These are phyloP conservation scores for Carex cristatella DNA, from an alignment of 176 grass and related monocot species.

Conservation along the genomic window DNA sequence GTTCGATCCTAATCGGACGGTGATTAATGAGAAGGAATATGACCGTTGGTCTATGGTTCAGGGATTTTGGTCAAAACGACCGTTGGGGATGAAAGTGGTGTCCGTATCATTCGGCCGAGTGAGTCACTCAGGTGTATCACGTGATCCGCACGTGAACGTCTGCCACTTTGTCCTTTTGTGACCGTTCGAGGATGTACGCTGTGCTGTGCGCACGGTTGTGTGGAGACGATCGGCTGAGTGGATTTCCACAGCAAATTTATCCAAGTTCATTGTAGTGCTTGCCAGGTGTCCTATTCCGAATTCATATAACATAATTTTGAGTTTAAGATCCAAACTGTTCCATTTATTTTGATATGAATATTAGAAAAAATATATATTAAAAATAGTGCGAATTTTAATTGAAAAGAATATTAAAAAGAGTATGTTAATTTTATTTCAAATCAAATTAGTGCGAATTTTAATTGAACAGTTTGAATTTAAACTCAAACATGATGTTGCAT, in stretches of 20 bases:
- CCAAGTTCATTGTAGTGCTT: neutral
- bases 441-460: no score
- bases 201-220: neutral
- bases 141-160: conserved; percentile 47
- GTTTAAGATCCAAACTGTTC: no score
- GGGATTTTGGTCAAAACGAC: conserved; percentile 51
- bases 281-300: neutral
- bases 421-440: no score
- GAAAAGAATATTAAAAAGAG: no score
- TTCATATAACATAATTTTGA: no score
- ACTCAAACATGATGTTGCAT: no score
- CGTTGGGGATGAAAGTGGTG: conserved; percentile 41
- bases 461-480: no score
- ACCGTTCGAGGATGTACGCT: neutral
- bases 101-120: conserved; percentile 1
- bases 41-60: conserved; percentile 44
- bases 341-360: no score
- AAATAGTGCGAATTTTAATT: no score
- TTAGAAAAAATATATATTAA: no score
- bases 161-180: conserved; percentile 9
- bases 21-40: conserved; percentile 12
- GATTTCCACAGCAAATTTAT: neutral
- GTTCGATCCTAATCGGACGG: conserved; percentile 49
- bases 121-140: conserved; percentile 7
- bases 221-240: neutral